phyloP scores from a whole-genome alignment of 163 green algal species.

The Scenedesmus sp. region DNA sequence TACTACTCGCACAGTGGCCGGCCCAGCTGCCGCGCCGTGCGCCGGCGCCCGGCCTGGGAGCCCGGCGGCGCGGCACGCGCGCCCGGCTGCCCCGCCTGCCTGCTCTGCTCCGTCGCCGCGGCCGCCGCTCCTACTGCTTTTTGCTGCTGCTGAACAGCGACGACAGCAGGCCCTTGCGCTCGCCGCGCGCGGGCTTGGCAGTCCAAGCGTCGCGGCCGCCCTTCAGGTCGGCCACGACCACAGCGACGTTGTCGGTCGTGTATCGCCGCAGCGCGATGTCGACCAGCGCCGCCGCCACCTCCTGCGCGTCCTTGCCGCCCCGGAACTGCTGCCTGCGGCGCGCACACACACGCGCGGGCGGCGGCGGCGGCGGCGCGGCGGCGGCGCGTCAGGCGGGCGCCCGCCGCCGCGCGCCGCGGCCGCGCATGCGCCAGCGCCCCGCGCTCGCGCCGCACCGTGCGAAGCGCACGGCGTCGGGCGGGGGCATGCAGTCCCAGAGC shows the following conservation, averaged over 20 bases:
- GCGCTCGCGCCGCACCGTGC: constrained; percentile 27
- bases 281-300: constrained; percentile 61
- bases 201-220: background rate
- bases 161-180: constrained; percentile 4
- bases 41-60: no score
- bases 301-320: constrained; percentile 34
- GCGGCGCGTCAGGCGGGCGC: no score
- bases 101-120: no score
- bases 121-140: no score
- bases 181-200: background rate
- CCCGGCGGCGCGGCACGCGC: no score
- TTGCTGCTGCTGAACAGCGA: constrained; percentile 17
- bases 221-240: constrained; percentile 51
- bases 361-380: no score
- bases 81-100: no score
- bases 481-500: constrained; percentile 71
- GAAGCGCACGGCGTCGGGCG: constrained; percentile 52
- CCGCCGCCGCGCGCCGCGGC: no score
- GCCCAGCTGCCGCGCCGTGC: no score
- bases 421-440: no score
- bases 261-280: constrained; percentile 68
- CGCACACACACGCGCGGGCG: no score
- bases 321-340: constrained; percentile 43
- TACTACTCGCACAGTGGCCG: no score
- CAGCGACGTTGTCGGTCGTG: constrained; percentile 66